phyloP scores from a whole-genome alignment of 1,284 basidiomycete genomes.

The Wallemia hederae region DNA sequence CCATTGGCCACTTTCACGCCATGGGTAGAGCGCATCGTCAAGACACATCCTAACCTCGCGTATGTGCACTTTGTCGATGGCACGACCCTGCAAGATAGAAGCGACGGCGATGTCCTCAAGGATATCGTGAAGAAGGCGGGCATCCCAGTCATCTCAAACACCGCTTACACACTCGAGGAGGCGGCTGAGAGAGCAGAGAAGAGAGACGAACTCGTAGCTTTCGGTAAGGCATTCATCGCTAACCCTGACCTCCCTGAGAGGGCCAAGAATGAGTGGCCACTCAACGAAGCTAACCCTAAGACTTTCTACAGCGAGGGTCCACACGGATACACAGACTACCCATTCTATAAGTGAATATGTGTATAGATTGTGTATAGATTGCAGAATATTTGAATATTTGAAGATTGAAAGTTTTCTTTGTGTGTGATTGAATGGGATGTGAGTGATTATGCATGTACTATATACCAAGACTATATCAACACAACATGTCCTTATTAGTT shows the following conservation, averaged over 20 bases:
- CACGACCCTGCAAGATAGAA: background rate
- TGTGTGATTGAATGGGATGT: no score
- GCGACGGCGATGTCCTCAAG: background rate
- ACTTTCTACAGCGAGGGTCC: background rate
- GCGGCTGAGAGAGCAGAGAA: background rate
- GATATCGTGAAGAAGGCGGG: background rate
- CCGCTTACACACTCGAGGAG: background rate
- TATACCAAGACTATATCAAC: no score
- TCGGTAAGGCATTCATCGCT: constrained; percentile 6
- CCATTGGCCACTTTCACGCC: constrained; percentile 18
- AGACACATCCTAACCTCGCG: constrained; percentile 23
- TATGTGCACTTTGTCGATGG: constrained; percentile 28
- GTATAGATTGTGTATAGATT: background rate
- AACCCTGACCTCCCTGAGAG: constrained; percentile 14
- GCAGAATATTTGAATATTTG: background rate
- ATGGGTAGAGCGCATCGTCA: constrained; percentile 11
- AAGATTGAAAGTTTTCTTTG: no score
- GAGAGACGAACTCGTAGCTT: background rate
- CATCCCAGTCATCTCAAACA: background rate
- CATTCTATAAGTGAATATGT: background rate
- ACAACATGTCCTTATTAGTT: constrained; percentile 46
- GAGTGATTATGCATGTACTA: no score
- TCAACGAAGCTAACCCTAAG: constrained; percentile 28
- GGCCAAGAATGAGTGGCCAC: constrained; percentile 14
- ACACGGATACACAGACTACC: background rate